Percentiles rank a stretch among this genome's conserved stretches.
These are phyloP conservation scores for Parmelia sp. DNA, from an alignment of 495 filamentous ascomycete species.

Conservation along the genomic window DNA sequence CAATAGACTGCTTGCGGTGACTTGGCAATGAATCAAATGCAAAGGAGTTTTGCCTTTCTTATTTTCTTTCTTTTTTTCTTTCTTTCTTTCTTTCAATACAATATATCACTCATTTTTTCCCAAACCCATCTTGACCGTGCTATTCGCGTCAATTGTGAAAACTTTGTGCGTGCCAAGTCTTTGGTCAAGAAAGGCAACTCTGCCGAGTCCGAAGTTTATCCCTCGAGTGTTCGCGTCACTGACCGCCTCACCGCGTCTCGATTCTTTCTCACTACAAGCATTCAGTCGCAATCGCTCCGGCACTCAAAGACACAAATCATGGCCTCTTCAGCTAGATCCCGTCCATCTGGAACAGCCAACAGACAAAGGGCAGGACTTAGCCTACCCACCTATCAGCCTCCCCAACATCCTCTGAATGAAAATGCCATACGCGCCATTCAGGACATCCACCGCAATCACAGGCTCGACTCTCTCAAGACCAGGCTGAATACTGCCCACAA, in stretches of 20 bases:
- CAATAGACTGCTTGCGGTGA: neutral
- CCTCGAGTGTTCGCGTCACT: too few relatives aligned
- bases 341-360: constrained; percentile 15
- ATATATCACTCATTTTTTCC: too few relatives aligned
- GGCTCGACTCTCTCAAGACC: constrained; percentile 32
- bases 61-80: too few relatives aligned
- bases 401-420: constrained; percentile 42
- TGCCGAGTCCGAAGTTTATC: neutral
- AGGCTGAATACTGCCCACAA: constrained; percentile 36
- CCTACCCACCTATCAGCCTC: constrained; percentile 56
- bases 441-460: constrained; percentile 30
- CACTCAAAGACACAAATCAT: neutral
- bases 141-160: too few relatives aligned
- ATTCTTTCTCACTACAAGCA: too few relatives aligned
- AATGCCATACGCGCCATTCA: constrained; percentile 34
- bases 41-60: too few relatives aligned
- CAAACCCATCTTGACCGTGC: too few relatives aligned
- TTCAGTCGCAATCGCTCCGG: neutral
- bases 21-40: too few relatives aligned
- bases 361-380: constrained; percentile 19
- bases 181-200: neutral
- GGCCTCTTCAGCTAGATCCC: constrained; percentile 13
- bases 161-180: too few relatives aligned
- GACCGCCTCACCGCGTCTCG: too few relatives aligned
- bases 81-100: neutral